phyloP scores from a whole-genome alignment of 805 yeast species.

The Metschnikowia lunata region DNA sequence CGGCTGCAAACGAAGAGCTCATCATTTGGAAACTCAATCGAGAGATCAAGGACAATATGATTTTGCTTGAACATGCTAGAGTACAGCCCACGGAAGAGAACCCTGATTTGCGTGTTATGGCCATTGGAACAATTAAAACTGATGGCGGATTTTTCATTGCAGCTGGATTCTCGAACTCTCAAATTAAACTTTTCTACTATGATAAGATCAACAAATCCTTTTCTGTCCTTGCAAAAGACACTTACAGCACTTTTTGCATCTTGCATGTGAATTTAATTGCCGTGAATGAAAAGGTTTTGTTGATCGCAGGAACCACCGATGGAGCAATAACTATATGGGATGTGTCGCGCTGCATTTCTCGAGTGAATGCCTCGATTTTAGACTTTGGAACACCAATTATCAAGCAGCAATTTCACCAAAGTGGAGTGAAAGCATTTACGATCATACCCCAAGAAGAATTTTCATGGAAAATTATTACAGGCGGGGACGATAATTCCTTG shows the following conservation, averaged over 20 bases:
- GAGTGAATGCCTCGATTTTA: background rate
- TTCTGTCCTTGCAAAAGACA: slow-evolving; percentile 40
- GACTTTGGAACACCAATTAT: slow-evolving; percentile 26
- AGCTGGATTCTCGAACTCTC: slow-evolving; percentile 83
- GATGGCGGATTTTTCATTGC: slow-evolving; percentile 49
- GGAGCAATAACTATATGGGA: slow-evolving; percentile 70
- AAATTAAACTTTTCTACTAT: slow-evolving; percentile 61
- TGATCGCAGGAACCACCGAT: slow-evolving; percentile 70
- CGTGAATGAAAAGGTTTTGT: slow-evolving; percentile 21
- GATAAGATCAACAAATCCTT: slow-evolving; percentile 36
- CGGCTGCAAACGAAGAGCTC: slow-evolving; percentile 88
- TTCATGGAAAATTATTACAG: slow-evolving; percentile 50
- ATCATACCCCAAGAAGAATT: slow-evolving; percentile 14
- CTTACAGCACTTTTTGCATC: slow-evolving; percentile 73
- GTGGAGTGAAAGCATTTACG: slow-evolving; percentile 69
- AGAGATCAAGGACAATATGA: slow-evolving; percentile 33
- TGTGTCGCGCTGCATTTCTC: slow-evolving; percentile 25
- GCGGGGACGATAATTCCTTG: slow-evolving; percentile 90
- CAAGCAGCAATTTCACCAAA: slow-evolving; percentile 68
- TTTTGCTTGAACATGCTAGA: slow-evolving; percentile 46
- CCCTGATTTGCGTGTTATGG: slow-evolving; percentile 91
- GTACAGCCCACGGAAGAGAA: slow-evolving; percentile 52
- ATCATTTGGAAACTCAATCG: slow-evolving; percentile 65
- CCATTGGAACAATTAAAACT: slow-evolving; percentile 49
- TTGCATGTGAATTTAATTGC: slow-evolving; percentile 52